phyloP scores from a whole-genome alignment of 2,329 filamentous ascomycete genomes.

The Magnaporthiopsis rhizophila region DNA sequence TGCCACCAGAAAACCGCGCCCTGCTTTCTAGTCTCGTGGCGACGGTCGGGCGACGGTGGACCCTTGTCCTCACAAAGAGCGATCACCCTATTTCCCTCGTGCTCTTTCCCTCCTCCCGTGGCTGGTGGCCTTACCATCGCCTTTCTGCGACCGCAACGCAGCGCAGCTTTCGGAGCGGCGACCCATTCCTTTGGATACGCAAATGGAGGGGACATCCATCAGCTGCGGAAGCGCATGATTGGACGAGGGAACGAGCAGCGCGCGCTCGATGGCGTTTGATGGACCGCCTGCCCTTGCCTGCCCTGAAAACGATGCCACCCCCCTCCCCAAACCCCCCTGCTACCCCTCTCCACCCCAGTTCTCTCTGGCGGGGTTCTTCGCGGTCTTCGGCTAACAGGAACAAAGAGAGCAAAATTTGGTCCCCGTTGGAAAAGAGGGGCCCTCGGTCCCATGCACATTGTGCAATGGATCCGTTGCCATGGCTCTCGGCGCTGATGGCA shows the following conservation, averaged over 20 bases:
- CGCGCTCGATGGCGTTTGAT: neutral
- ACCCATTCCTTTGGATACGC: neutral
- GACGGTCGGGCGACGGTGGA: too few relatives aligned
- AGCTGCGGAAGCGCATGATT: neutral
- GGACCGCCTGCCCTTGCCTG: neutral
- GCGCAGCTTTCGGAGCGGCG: too few relatives aligned
- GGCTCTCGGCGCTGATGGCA: neutral
- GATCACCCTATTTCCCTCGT: too few relatives aligned
- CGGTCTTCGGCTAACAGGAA: neutral
- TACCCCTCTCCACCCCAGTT: neutral
- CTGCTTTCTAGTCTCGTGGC: neutral
- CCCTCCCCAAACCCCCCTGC: neutral
- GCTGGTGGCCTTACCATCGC: neutral
- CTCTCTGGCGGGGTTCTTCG: neutral
- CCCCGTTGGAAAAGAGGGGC: neutral
- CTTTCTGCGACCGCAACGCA: too few relatives aligned
- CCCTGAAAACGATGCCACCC: neutral
- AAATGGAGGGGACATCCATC: neutral
- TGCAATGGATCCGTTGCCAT: neutral
- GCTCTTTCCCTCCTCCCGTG: neutral
- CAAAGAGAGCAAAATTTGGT: neutral
- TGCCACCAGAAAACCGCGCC: too few relatives aligned
- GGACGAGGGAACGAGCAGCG: neutral
- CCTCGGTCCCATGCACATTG: neutral
- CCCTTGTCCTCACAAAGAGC: neutral